Percentiles rank a stretch among this genome's conserved stretches.
phyloP scores from a whole-genome alignment of 1,139 yeast species.

The Candida smagusa region DNA sequence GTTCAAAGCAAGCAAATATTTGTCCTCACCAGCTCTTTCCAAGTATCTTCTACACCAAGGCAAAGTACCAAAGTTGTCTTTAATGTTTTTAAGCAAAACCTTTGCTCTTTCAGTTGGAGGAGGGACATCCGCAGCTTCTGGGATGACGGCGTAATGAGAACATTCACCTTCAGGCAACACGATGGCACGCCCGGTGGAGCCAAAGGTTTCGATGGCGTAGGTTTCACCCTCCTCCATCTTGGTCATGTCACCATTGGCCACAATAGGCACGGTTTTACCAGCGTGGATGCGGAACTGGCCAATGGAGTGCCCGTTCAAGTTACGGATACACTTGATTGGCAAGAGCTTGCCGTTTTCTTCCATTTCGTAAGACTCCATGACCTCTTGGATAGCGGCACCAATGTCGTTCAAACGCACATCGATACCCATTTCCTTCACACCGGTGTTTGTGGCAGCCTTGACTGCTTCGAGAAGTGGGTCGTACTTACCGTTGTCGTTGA shows the following conservation, averaged over 20 bases:
- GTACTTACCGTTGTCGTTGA: constrained; percentile 67
- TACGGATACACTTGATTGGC: constrained; percentile 86
- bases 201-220: constrained; percentile 97
- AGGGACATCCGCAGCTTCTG: constrained; percentile 38
- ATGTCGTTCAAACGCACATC: constrained; percentile 94
- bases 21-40: constrained; percentile 89
- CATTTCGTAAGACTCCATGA: constrained; percentile 94
- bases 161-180: constrained; percentile 87
- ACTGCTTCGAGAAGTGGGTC: constrained; percentile 82
- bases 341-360: constrained; percentile 82
- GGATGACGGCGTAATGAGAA: constrained; percentile 80
- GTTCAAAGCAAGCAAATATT: constrained; percentile 85
- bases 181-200: constrained; percentile 92
- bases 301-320: constrained; percentile 92
- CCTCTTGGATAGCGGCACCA: constrained; percentile 95
- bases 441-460: constrained; percentile 89
- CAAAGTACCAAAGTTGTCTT: constrained; percentile 82
- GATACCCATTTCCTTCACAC: constrained; percentile 88
- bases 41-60: constrained; percentile 96
- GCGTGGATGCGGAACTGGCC: constrained; percentile 83
- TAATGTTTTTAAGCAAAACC: constrained; percentile 62
- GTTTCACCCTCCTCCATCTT: constrained; percentile 99
- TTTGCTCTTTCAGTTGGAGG: constrained; percentile 67
- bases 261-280: constrained; percentile 95
- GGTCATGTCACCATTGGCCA: constrained; percentile 86